A percentile compares a stretch with the other conserved stretches of the same genome.
Evolutionary conservation across 192 early-diverging fungal genomes (phyloP).

Genomic region (Spizellomyces sp.): DNA sequence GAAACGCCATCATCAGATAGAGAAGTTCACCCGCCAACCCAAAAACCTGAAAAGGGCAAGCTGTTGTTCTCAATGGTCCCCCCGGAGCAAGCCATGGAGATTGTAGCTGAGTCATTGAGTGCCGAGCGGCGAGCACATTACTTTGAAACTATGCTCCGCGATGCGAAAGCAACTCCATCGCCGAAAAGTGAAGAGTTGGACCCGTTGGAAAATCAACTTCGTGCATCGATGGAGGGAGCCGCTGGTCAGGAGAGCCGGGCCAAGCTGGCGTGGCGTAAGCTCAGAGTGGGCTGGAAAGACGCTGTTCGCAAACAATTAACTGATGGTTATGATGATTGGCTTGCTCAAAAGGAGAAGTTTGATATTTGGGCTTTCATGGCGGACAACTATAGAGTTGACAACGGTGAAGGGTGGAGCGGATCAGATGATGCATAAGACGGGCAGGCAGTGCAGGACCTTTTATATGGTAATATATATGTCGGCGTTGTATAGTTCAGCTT

Average conservation of each 20-base stretch:
- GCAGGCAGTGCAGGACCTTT: too few relatives aligned
- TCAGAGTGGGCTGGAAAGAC: slow-evolving; percentile 30
- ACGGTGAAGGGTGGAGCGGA: background rate
- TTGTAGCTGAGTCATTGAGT: slow-evolving; percentile 27
- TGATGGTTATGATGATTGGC: slow-evolving; percentile 18
- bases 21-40: background rate
- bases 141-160: slow-evolving; percentile 25
- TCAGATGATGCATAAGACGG: background rate
- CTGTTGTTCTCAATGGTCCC: slow-evolving; percentile 33
- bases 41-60: slow-evolving; percentile 3
- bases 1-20: too few relatives aligned
- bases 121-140: slow-evolving; percentile 35
- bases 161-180: slow-evolving; percentile 3
- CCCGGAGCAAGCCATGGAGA: slow-evolving; percentile 28
- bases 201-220: slow-evolving; percentile 11
- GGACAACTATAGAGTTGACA: slow-evolving; percentile 26
- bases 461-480: too few relatives aligned
- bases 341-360: slow-evolving; percentile 13
- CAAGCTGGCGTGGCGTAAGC: slow-evolving; percentile 17
- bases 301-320: slow-evolving; percentile 25
- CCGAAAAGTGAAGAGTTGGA: background rate
- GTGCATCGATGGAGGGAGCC: slow-evolving; percentile 28
- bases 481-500: too few relatives aligned
- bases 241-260: slow-evolving; percentile 14
- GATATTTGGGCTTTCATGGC: slow-evolving; percentile 36